phyloP scores from a whole-genome alignment of 2,329 filamentous ascomycete genomes.

The Diaporthe citriasiana region DNA sequence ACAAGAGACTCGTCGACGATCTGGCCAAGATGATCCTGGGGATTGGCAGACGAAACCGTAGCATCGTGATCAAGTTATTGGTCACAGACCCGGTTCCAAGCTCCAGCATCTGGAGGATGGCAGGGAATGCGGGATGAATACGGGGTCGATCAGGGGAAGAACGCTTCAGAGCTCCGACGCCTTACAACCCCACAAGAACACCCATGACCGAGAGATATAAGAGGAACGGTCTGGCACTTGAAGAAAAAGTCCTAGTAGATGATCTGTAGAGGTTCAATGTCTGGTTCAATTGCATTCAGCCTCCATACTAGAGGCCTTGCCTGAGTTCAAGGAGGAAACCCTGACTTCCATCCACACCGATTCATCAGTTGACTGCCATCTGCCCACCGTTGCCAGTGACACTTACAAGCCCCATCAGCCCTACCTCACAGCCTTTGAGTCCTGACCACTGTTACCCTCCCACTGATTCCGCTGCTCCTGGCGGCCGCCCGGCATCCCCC shows the following conservation, averaged over 20 bases:
- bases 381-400: too few relatives aligned
- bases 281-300: too few relatives aligned
- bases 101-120: background rate
- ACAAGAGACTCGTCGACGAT: background rate
- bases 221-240: too few relatives aligned
- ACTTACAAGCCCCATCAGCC: too few relatives aligned
- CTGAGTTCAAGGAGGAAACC: too few relatives aligned
- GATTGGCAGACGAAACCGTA: background rate
- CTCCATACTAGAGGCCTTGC: too few relatives aligned
- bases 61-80: background rate
- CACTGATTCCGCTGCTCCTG: constrained; percentile 22
- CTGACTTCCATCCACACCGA: too few relatives aligned
- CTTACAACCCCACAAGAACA: background rate
- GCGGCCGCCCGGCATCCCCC: background rate
- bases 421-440: background rate
- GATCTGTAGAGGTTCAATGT: too few relatives aligned
- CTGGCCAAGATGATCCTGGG: background rate
- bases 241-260: too few relatives aligned
- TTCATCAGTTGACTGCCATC: too few relatives aligned
- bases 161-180: background rate
- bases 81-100: background rate
- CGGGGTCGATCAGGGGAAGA: background rate
- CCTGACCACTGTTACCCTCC: background rate
- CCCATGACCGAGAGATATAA: background rate
- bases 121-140: background rate